Evolutionary conservation across 1,284 basidiomycete species (phyloP), one percentile per base, ranked within the genome.

Genomic region (Schizophyllum amplum): DNA sequence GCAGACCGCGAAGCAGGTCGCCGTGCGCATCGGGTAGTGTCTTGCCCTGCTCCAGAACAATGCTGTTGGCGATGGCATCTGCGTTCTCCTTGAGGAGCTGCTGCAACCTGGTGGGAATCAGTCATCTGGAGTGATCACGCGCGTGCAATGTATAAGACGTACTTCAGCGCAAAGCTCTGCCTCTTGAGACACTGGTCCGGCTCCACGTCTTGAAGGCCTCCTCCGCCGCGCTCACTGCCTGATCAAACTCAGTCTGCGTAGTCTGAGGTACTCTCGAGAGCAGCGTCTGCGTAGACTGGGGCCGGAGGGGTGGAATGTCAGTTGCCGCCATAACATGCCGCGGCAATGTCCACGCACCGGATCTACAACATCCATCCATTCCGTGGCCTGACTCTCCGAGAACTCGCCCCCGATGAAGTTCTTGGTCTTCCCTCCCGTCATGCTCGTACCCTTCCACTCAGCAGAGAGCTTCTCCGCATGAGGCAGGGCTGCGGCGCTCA

Each of bases 191-290:
- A 63, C 88, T 92, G 15, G 92, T 87, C 54, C 80, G 81, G 67
- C 89, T 90, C 96, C 96, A 99, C 2, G 86, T 81, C 68, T 92
- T 87, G 79, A 85, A 97, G 1, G 95, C 95, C 58, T 87, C 78
- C n/a, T 87, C 83, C 17, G 95, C 94, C 53, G 90, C 85, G 60
- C 86, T 81, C 5, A 93, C 87, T n/a, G 95, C 94, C 57, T 83
- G 81, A 46, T 87, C 80, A 68, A 98, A 96, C 72, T 98, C 94
- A 26, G 77, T 68, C 42, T 75, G 70, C 0, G 93, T 93, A 0
- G 94, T 93, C 72, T 98, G 90, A 20, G 96, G 96, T 1, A 97
- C 94, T 24, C 82, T 82, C 46, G 90, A 91, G 61, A 99, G 81
- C 23, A 98, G 66, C 0, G 91, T 87, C 77, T 97, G 94, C 0